Base-by-base conservation (phyloP, 2,329 filamentous ascomycete species). In the Monosporascus ibericus region DNA sequence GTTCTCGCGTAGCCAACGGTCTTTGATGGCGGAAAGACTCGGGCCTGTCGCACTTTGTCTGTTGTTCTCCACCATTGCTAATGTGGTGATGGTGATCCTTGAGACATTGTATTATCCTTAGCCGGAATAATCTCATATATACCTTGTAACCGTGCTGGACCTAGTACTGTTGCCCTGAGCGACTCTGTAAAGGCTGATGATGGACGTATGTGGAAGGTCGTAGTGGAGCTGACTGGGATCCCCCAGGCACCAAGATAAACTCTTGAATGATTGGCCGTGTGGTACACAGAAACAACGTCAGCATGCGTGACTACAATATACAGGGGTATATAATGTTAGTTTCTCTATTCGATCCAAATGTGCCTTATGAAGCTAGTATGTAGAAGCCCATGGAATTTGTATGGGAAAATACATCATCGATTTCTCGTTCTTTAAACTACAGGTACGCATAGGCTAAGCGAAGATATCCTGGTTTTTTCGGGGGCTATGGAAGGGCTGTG, bases 191-290 rank as follows among this genome's bases (percentile, higher is more conserved):
- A 30, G 40, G 40, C 40, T 24, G 24, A 24, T 24, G 1, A 46
- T 27, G 15, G 24, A 46, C 1, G 24, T 11, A 46, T 46, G 17
- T 14, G 9, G 42, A 25, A n/a, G 24, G 25, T 25, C 40, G 6
- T 14, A 30, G 27, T 30, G 9, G 3, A 30, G 27, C 48, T 25
- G 48, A 49, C 20, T 44, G 52, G 52, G 53, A 58, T 59, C 55
- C 20, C 27, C 48, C 48, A 58, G 58, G 58, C 58, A 60, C 51
- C 55, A 48, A 53, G 34, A 58, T 60, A 58, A 54, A 55, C 56
- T 50, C 38, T 30, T 9, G 15, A 24, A 20, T 47, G 50, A 60
- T 60, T 58, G 58, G 58, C 25, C 47, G 44, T 39, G 18, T 37
- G 42, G 5, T 30, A 46, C 17, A 22, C 24, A 5, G 25, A 7